phyloP scores from a whole-genome alignment of 1,284 basidiomycete species.

The Thelephora terrestris region DNA sequence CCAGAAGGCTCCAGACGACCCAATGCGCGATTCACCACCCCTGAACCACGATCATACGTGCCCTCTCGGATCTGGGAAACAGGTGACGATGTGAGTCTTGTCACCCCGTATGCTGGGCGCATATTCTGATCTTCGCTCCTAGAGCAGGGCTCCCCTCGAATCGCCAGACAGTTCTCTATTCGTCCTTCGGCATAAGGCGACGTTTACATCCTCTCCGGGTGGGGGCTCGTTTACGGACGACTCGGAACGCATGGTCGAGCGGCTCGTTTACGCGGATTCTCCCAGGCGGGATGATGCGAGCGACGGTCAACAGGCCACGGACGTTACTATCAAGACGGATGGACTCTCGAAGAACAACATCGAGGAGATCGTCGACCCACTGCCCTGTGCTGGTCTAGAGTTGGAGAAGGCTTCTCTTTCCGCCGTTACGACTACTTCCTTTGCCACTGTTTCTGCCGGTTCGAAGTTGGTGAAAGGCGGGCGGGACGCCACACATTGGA shows the following conservation, averaged over 20 bases:
- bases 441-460: no score
- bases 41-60: not conserved
- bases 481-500: not conserved
- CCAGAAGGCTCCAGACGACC: not conserved
- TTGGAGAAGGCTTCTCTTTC: no score
- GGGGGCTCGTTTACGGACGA: slow-evolving; percentile 16
- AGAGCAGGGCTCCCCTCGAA: slow-evolving; percentile 11
- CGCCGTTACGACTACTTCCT: no score
- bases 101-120: slow-evolving; percentile 4
- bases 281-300: not conserved
- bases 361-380: no score
- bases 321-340: no score
- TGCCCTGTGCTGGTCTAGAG: no score
- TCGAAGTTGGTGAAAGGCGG: not conserved
- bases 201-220: slow-evolving; percentile 3
- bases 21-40: not conserved
- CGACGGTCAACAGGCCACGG: no score
- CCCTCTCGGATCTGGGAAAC: slow-evolving; percentile 1
- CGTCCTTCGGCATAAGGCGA: slow-evolving; percentile 2
- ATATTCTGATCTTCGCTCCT: slow-evolving; percentile 6
- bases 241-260: slow-evolving; percentile 21
- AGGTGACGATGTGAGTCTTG: slow-evolving; percentile 9
- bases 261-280: slow-evolving; percentile 12
- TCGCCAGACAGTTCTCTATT: not conserved
- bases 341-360: no score